Evolutionary conservation across 208 protist genomes (phyloP).

Genomic region (Blastocrithidia nonstop): DNA sequence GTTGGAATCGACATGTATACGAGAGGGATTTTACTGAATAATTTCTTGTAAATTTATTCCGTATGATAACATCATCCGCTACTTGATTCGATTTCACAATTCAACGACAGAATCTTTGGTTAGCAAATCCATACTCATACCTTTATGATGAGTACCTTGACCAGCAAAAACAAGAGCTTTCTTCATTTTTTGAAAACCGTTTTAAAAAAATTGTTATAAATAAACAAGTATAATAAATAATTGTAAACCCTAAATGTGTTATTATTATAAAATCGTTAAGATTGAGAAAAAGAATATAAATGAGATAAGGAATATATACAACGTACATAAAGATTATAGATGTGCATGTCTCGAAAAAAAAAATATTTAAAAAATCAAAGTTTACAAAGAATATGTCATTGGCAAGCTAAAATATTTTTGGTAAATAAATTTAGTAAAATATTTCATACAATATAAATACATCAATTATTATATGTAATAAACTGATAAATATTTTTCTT

Average conservation of each 20-base stretch:
- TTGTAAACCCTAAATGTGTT: neutral
- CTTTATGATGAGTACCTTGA: conserved; percentile 57
- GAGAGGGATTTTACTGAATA: conserved; percentile 59
- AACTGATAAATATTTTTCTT: too few relatives aligned
- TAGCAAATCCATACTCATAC: conserved; percentile 55
- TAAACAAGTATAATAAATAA: conserved; percentile 4
- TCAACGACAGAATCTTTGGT: conserved; percentile 12
- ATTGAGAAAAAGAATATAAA: neutral
- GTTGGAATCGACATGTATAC: conserved; percentile 17
- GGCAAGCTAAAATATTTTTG: conserved; percentile 1
- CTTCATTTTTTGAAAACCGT: neutral
- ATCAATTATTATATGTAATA: too few relatives aligned
- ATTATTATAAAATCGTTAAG: neutral
- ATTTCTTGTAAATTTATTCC: conserved; percentile 55
- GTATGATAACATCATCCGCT: conserved; percentile 56
- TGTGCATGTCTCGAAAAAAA: neutral
- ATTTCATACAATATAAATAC: too few relatives aligned
- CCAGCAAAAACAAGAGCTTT: conserved; percentile 67
- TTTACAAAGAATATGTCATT: conserved; percentile 1
- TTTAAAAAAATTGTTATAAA: neutral
- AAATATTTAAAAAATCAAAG: neutral
- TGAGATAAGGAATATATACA: neutral
- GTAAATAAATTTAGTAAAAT: too few relatives aligned
- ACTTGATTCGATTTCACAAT: conserved; percentile 57
- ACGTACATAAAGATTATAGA: neutral